Percentiles rank a stretch among this genome's conserved stretches.
These are phyloP conservation scores for Dactylellina drechsleri DNA, from an alignment of 2,329 filamentous ascomycete species.

Conservation along the genomic window DNA sequence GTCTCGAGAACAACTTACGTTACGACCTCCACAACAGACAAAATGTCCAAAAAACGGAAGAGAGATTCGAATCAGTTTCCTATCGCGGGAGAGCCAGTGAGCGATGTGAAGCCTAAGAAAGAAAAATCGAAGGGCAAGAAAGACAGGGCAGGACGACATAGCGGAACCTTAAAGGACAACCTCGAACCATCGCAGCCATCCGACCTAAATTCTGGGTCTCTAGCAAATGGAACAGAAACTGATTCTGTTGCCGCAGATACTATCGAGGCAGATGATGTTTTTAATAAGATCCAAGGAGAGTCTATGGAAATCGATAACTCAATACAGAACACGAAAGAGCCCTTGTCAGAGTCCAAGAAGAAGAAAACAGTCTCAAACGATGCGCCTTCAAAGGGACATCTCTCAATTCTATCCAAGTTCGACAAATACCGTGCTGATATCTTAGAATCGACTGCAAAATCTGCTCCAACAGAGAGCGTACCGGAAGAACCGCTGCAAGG, in stretches of 20 bases:
- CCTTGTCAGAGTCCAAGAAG: constrained; percentile 15
- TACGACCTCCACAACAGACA: constrained; percentile 12
- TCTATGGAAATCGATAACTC: constrained; percentile 21
- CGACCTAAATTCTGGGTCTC: constrained; percentile 25
- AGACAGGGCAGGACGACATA: constrained; percentile 6
- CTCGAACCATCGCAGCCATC: neutral
- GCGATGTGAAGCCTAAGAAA: constrained; percentile 1
- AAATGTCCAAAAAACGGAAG: constrained; percentile 54
- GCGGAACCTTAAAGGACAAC: neutral
- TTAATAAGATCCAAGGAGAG: neutral
- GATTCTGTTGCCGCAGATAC: neutral
- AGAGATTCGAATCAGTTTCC: constrained; percentile 23
- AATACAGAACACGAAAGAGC: neutral
- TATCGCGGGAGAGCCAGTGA: neutral
- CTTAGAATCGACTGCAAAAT: constrained; percentile 9
- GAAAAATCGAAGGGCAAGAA: constrained; percentile 13
- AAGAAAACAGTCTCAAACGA: constrained; percentile 12
- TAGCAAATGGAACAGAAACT: constrained; percentile 4
- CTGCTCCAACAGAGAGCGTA: neutral
- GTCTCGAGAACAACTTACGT: constrained; percentile 7
- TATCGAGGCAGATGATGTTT: neutral
- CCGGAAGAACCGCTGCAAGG: constrained; percentile 48
- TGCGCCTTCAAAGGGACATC: constrained; percentile 38
- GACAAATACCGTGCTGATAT: constrained; percentile 45
- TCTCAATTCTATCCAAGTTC: constrained; percentile 54